Evolutionary conservation across 345 rosid genomes (phyloP).

Genomic region (Camelina neglecta): DNA sequence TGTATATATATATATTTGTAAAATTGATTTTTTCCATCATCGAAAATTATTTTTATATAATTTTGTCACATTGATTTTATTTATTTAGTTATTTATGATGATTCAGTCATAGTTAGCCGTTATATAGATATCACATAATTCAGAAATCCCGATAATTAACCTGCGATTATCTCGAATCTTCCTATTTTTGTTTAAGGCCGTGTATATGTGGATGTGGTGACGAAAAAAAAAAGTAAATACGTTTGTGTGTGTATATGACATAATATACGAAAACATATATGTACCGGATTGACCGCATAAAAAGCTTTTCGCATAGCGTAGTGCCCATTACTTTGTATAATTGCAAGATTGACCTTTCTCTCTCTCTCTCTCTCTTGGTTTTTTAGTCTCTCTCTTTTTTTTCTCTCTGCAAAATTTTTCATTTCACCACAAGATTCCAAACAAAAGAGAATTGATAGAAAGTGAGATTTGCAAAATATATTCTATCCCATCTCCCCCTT

Average conservation of each 20-base stretch:
- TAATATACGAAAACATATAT: slow-evolving; percentile 8
- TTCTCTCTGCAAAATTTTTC: slow-evolving; percentile 57
- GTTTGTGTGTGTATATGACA: background rate
- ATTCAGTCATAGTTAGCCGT: background rate
- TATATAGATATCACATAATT: background rate
- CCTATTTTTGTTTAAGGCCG: background rate
- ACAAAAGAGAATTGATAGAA: slow-evolving; percentile 85
- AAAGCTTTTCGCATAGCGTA: slow-evolving; percentile 32
- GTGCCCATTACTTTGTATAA: slow-evolving; percentile 38
- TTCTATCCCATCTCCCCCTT: slow-evolving; percentile 2
- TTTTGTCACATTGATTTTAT: too few species aligned
- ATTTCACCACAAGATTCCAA: slow-evolving; percentile 75
- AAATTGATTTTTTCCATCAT: background rate
- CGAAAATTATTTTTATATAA: background rate
- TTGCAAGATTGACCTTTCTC: slow-evolving; percentile 41
- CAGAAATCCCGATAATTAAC: background rate
- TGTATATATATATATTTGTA: background rate
- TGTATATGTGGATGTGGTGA: background rate
- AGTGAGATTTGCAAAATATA: slow-evolving; percentile 61
- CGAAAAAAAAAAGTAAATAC: background rate
- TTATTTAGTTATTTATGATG: background rate
- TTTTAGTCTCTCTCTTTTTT: background rate
- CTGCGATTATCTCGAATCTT: background rate
- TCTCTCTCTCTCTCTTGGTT: slow-evolving; percentile 46
- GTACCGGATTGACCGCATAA: slow-evolving; percentile 38